Evolutionary conservation across 768 basidiomycete genomes (phyloP).

Genomic region (Lactarius indigo): DNA sequence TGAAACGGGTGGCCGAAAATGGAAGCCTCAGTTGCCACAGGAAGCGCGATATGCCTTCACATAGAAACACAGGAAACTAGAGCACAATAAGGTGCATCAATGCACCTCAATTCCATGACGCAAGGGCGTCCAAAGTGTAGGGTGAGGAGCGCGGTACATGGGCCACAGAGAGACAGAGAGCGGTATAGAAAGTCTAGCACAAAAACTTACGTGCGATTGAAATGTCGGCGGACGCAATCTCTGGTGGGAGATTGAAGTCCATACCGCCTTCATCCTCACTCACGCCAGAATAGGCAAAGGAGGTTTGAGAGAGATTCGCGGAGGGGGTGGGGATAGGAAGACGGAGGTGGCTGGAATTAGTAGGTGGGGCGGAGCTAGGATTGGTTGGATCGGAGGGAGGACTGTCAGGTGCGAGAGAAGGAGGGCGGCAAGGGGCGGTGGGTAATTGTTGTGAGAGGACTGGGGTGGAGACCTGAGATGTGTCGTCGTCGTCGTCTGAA

Average conservation of each 20-base stretch:
- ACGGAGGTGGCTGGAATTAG: slow-evolving; percentile 19
- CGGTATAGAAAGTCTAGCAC: slow-evolving; percentile 8
- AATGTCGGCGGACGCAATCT: slow-evolving; percentile 34
- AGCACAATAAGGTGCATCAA: slow-evolving; percentile 1
- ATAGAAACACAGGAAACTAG: slow-evolving; percentile 2
- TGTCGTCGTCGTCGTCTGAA: slow-evolving; percentile 22
- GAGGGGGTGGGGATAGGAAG: slow-evolving; percentile 27
- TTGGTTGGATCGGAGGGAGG: not conserved
- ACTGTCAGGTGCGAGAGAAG: slow-evolving; percentile 4
- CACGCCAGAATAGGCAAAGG: slow-evolving; percentile 25
- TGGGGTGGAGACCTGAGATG: slow-evolving; percentile 25
- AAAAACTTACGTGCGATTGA: slow-evolving; percentile 34
- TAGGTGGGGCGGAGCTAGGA: slow-evolving; percentile 1
- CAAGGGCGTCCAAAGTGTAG: not conserved
- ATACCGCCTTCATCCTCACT: slow-evolving; percentile 14
- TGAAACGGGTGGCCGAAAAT: slow-evolving; percentile 6
- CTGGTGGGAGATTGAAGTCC: slow-evolving; percentile 30
- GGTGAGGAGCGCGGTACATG: slow-evolving; percentile 2
- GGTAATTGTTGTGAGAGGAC: slow-evolving; percentile 15
- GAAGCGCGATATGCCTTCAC: not conserved
- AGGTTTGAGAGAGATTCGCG: slow-evolving; percentile 26
- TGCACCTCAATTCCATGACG: not conserved
- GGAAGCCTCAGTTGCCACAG: slow-evolving; percentile 2
- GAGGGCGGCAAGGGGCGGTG: not conserved
- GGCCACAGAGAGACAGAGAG: not conserved